Conservation (phyloP, 2,329 filamentous ascomycete species). For the Fusarium sp. region DNA sequence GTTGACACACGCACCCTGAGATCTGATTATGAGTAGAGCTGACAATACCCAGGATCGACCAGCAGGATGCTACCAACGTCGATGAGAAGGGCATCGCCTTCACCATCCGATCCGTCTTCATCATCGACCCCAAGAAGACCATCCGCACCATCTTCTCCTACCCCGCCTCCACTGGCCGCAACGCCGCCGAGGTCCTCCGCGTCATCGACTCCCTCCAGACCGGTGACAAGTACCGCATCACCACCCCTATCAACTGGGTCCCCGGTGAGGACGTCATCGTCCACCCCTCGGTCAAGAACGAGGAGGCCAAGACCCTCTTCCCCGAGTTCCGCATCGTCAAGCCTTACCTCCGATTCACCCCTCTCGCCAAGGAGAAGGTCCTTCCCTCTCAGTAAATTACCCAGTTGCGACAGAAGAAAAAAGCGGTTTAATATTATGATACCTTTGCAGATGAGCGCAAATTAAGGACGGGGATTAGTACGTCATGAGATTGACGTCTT, state of each 20-base stretch:
- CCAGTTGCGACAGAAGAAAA: neutral
- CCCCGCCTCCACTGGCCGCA: slow-evolving; percentile 88
- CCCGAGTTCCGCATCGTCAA: slow-evolving; percentile 76
- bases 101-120: slow-evolving; percentile 93
- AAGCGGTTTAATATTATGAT: slow-evolving; percentile 33
- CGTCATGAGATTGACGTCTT: slow-evolving; percentile 7
- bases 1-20: slow-evolving; percentile 32
- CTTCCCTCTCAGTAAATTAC: slow-evolving; percentile 24
- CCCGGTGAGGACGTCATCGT: slow-evolving; percentile 93
- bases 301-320: slow-evolving; percentile 89
- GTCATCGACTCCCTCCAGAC: slow-evolving; percentile 83
- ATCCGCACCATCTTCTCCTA: slow-evolving; percentile 93
- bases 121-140: slow-evolving; percentile 94
- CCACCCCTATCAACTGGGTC: slow-evolving; percentile 90
- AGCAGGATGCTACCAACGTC: slow-evolving; percentile 83
- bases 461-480: slow-evolving; percentile 21
- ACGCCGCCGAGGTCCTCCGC: slow-evolving; percentile 80
- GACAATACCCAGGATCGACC: slow-evolving; percentile 67
- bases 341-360: slow-evolving; percentile 79
- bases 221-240: slow-evolving; percentile 87
- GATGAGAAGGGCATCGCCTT: slow-evolving; percentile 86
- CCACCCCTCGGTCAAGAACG: slow-evolving; percentile 81
- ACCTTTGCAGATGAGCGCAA: slow-evolving; percentile 38
- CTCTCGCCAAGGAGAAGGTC: slow-evolving; percentile 64
- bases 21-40: neutral